Base-by-base conservation (phyloP, 305 asterid genomes). In the Plantago lanceolata region DNA sequence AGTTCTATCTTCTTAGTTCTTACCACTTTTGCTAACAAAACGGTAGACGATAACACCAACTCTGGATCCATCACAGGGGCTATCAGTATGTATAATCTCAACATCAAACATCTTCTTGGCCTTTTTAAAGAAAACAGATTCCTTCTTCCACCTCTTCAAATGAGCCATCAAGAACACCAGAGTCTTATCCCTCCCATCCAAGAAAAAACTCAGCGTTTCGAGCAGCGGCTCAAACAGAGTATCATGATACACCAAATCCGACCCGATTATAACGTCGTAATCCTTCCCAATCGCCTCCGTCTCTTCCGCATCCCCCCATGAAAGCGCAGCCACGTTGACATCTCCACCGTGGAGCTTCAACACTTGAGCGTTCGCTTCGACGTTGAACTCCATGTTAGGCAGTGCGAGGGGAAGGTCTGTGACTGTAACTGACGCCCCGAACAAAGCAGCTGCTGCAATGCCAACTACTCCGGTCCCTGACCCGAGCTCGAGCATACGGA, bases 381-480 rank as follows among this genome's bases (percentile, higher is more conserved):
- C 82, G 73, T 91, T 86, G 84, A 69, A 79, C 58, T 64, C 82
- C 60, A 91, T 79, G 62, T 89, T 88, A 19, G 90, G 78, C 26
- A 88, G 74, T 64, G 85, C 96, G 75, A 74, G 86, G 47, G 96
- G 90, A 55, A 88, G 94, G 77, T 91, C 98, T 0, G 98, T 91
- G 54, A 82, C 84, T 0, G 94, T 88, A 57, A 91, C 96, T 19
- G 64, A 35, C 31, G 94, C 94, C 1, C 89, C 84, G 13, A 91
- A 86, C 12, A 83, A 19, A 3, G 88, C 92, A 1, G 96, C 96
- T 0, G 96, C 95, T 0, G 95, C 90, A 16, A 91, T 88, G n/a
- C 96, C 96, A 3, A 81, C 94, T 2, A 83, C 74, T 0, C 96
- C 96, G 7, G 98, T 88, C 19, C 98, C 98, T n/a, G 98, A 86